Evolutionary conservation across 257 asterid species (phyloP).

Genomic region (Solanum lycopersicoides): DNA sequence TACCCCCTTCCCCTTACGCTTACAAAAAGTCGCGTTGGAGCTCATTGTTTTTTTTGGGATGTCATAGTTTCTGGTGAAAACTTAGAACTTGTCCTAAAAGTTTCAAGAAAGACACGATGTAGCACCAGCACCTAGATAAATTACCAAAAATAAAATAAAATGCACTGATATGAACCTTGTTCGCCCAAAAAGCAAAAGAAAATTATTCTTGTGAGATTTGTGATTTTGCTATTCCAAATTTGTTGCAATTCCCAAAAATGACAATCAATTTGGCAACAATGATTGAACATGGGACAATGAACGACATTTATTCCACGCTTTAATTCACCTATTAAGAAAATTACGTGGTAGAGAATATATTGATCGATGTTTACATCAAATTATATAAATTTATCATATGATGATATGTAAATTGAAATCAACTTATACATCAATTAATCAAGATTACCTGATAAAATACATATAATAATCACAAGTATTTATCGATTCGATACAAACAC

Average conservation of each 20-base stretch:
- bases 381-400: background rate
- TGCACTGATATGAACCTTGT: background rate
- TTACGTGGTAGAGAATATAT: background rate
- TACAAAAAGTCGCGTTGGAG: background rate
- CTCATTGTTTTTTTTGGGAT: background rate
- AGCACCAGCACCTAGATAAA: background rate
- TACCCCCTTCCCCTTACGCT: background rate
- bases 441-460: background rate
- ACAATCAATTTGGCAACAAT: background rate
- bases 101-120: background rate
- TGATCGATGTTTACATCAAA: background rate
- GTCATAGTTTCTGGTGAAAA: background rate
- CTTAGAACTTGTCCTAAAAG: background rate
- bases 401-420: background rate
- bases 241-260: background rate
- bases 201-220: background rate
- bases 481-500: background rate
- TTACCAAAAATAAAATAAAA: background rate
- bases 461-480: background rate
- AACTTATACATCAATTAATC: background rate
- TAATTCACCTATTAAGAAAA: background rate
- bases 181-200: background rate
- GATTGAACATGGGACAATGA: background rate
- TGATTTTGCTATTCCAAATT: background rate
- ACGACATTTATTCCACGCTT: background rate